These are phyloP conservation scores for Kwoniella europaea DNA, from an alignment of 768 basidiomycete genomes.

Conservation along the genomic window DNA sequence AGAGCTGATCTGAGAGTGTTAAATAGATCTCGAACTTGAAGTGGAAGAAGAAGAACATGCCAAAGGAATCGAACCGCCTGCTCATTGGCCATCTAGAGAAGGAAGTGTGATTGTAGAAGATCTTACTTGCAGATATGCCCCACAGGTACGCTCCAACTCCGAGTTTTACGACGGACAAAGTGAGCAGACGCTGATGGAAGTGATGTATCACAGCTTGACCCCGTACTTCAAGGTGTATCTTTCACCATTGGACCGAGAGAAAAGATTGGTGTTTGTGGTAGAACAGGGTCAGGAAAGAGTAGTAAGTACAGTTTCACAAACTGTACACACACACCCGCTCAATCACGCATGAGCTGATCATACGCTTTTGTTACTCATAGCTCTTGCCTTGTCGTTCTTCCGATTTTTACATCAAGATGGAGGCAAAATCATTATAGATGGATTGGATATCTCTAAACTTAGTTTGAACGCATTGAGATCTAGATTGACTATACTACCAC, in stretches of 20 bases:
- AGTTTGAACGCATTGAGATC: conserved; percentile 65
- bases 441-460: conserved; percentile 58
- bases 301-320: conserved; percentile 25
- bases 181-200: background rate
- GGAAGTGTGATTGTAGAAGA: conserved; percentile 57
- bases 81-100: conserved; percentile 58
- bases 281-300: conserved; percentile 50
- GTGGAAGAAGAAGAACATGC: conserved; percentile 51
- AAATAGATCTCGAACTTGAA: conserved; percentile 54
- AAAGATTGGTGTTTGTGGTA: conserved; percentile 59
- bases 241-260: conserved; percentile 59
- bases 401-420: conserved; percentile 59
- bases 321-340: too few species aligned
- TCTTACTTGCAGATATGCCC: conserved; percentile 56
- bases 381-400: conserved; percentile 61
- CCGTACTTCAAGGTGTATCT: conserved; percentile 58
- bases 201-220: conserved; percentile 46
- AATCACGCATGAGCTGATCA: background rate
- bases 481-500: conserved; percentile 66
- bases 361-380: conserved; percentile 19
- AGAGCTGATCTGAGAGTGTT: conserved; percentile 10
- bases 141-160: conserved; percentile 36
- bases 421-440: conserved; percentile 59
- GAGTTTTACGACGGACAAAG: background rate
- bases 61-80: conserved; percentile 58